These are phyloP conservation scores for Alternaria gansuensis DNA, from an alignment of 2,329 filamentous ascomycete species.

Conservation along the genomic window DNA sequence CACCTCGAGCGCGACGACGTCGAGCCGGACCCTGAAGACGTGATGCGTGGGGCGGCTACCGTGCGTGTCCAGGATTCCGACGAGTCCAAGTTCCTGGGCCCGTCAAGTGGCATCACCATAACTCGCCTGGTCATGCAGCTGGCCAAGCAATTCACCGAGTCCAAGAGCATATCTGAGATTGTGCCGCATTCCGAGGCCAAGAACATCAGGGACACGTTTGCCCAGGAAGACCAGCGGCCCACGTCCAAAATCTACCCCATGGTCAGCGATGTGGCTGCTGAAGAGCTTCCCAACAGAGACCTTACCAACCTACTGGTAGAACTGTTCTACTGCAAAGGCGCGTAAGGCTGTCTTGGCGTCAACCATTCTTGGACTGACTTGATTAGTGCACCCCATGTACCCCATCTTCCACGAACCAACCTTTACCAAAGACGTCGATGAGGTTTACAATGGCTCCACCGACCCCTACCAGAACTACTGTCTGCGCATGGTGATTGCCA, in stretches of 20 bases:
- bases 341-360: slow-evolving; percentile 3
- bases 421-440: slow-evolving; percentile 78
- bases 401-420: slow-evolving; percentile 86
- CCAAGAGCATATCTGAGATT: slow-evolving; percentile 89
- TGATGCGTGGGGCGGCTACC: slow-evolving; percentile 85
- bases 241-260: slow-evolving; percentile 87
- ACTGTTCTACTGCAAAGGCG: slow-evolving; percentile 85
- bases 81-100: slow-evolving; percentile 88
- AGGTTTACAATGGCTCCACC: slow-evolving; percentile 77
- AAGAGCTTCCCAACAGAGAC: slow-evolving; percentile 74
- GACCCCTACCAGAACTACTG: slow-evolving; percentile 90
- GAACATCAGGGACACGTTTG: slow-evolving; percentile 73
- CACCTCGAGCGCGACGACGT: slow-evolving; percentile 78
- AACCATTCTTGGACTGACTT: slow-evolving; percentile 25
- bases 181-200: slow-evolving; percentile 77
- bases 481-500: slow-evolving; percentile 89
- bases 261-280: slow-evolving; percentile 83
- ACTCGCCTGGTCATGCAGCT: slow-evolving; percentile 95
- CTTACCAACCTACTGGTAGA: slow-evolving; percentile 82
- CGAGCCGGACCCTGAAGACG: slow-evolving; percentile 78
- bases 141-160: slow-evolving; percentile 90
- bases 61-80: slow-evolving; percentile 86
- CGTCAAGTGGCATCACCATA: slow-evolving; percentile 95
- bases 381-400: slow-evolving; percentile 82
- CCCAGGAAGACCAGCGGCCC: slow-evolving; percentile 70